These are phyloP conservation scores for Ambrosia artemisiifolia DNA, from an alignment of 129 eudicot genomes.

Conservation along the genomic window DNA sequence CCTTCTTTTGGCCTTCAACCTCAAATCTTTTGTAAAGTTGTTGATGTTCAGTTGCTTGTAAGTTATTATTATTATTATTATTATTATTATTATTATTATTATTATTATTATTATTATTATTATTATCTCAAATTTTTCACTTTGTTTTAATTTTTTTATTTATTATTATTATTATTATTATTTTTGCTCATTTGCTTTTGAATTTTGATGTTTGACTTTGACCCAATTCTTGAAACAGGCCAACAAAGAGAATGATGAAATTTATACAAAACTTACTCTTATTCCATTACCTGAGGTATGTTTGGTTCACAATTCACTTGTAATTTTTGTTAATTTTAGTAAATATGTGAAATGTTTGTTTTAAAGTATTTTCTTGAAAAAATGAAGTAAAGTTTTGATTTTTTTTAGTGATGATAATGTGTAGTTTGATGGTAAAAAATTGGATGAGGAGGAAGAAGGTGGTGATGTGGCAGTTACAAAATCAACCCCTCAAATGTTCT, in stretches of 20 bases:
- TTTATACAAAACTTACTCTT: slow-evolving; percentile 68
- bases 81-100: too few species aligned
- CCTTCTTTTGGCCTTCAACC: slow-evolving; percentile 67
- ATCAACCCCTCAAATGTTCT: slow-evolving; percentile 84
- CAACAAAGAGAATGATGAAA: slow-evolving; percentile 84
- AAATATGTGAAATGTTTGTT: neutral
- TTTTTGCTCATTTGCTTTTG: too few species aligned
- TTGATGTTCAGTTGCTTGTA: slow-evolving; percentile 80
- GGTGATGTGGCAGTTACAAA: slow-evolving; percentile 36
- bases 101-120: neutral
- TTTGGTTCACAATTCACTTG: slow-evolving; percentile 2
- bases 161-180: too few species aligned
- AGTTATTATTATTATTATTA: slow-evolving; percentile 27
- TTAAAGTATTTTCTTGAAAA: neutral
- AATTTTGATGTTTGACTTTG: neutral
- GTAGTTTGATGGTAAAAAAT: slow-evolving; percentile 36
- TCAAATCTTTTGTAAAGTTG: slow-evolving; percentile 74
- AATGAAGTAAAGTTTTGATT: neutral
- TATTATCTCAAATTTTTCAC: neutral
- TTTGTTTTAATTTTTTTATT: neutral
- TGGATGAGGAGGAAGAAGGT: slow-evolving; percentile 50
- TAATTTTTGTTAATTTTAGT: slow-evolving; percentile 9
- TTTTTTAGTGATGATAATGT: neutral
- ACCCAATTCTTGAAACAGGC: slow-evolving; percentile 49
- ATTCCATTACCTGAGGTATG: slow-evolving; percentile 68